phyloP scores from a whole-genome alignment of 345 rosid species.

The Ceriops decandra region DNA sequence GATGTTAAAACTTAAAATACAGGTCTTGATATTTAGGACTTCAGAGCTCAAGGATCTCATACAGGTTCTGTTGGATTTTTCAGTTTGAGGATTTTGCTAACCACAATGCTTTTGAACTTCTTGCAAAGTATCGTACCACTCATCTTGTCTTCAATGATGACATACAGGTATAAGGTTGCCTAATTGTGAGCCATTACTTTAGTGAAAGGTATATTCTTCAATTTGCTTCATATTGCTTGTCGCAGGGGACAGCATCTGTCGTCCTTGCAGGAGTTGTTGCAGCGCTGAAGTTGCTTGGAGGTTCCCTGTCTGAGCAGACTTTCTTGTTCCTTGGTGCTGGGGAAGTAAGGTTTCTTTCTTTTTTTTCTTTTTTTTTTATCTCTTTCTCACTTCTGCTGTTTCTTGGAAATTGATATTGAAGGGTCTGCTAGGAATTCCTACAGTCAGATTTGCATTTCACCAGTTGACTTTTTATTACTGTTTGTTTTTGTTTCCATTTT shows the following conservation, averaged over 20 bases:
- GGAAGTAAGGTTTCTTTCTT: conserved; percentile 48
- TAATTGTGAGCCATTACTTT: neutral
- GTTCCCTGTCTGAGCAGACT: conserved; percentile 58
- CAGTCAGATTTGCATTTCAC: too few species aligned
- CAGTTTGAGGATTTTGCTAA: conserved; percentile 99
- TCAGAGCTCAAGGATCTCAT: neutral
- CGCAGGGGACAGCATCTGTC: conserved; percentile 90
- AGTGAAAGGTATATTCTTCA: neutral
- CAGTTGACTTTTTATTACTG: neutral
- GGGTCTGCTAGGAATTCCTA: neutral
- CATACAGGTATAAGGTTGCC: conserved; percentile 53
- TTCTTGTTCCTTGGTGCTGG: conserved; percentile 99
- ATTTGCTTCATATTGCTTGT: conserved; percentile 8
- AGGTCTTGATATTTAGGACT: neutral
- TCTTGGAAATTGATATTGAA: neutral
- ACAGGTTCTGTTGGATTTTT: conserved; percentile 15
- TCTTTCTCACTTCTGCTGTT: neutral
- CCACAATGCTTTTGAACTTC: conserved; percentile 86
- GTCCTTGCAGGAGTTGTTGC: conserved; percentile 89
- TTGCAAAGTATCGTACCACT: conserved; percentile 62
- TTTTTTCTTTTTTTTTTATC: too few species aligned
- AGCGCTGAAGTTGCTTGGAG: conserved; percentile 61
- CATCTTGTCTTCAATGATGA: conserved; percentile 96
- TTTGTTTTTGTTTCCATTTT: neutral
- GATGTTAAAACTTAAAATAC: neutral